Percentiles rank a stretch among this genome's conserved stretches.
phyloP scores from a whole-genome alignment of 805 yeast species.

The Candida germanica region DNA sequence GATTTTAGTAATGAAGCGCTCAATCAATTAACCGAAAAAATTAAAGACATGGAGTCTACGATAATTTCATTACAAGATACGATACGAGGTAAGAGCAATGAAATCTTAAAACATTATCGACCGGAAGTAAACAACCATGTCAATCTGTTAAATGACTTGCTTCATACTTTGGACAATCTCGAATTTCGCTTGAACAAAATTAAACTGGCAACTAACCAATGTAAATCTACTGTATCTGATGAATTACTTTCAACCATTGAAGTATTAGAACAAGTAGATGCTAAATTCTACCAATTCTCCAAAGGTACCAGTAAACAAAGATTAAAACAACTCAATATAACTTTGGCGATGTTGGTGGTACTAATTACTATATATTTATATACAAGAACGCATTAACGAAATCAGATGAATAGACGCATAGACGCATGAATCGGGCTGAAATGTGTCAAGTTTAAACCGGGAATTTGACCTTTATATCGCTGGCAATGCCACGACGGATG shows the following conservation, averaged over 20 bases:
- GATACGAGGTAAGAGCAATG: conserved; percentile 16
- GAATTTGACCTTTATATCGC: no score
- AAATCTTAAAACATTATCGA: conserved; percentile 20
- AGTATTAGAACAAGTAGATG: conserved; percentile 29
- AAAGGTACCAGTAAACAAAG: conserved; percentile 22
- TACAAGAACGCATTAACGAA: no score
- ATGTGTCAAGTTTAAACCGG: no score
- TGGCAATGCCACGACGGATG: no score
- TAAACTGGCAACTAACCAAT: conserved; percentile 20
- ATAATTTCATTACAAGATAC: conserved; percentile 19
- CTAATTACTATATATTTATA: conserved; percentile 5
- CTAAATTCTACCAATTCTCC: conserved; percentile 26
- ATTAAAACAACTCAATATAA: conserved; percentile 26
- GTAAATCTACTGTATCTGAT: conserved; percentile 24
- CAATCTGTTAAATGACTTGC: conserved; percentile 25
- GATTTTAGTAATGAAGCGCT: conserved; percentile 11
- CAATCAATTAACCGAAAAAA: conserved; percentile 15
- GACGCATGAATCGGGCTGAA: no score
- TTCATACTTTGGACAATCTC: conserved; percentile 21
- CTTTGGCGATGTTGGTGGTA: conserved; percentile 10
- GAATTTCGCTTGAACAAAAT: conserved; percentile 25
- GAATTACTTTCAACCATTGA: conserved; percentile 28
- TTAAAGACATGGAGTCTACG: conserved; percentile 16
- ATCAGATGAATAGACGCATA: no score
- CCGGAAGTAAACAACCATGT: conserved; percentile 26